Evolutionary conservation across 352 stramenopile species (phyloP).

Genomic region (Thraustotheca clavata): DNA sequence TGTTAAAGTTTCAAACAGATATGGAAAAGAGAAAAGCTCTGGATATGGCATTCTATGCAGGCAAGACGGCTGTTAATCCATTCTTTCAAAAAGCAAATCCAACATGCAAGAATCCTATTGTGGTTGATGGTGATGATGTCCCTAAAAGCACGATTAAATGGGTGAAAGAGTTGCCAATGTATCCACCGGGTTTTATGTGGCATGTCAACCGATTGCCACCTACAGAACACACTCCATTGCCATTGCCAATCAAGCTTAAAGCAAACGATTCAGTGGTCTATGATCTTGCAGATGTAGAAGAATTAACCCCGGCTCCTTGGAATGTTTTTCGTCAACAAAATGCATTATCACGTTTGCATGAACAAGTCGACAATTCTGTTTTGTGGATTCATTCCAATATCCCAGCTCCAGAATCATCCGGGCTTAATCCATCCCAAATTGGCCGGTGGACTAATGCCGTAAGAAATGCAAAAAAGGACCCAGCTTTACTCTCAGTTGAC

Average conservation of each 20-base stretch:
- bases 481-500: constrained; percentile 35
- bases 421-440: background rate
- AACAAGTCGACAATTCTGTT: background rate
- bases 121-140: background rate
- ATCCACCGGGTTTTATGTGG: background rate
- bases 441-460: background rate
- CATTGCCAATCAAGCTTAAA: background rate
- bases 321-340: background rate
- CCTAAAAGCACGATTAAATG: background rate
- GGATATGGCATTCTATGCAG: constrained; percentile 13
- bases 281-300: background rate
- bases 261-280: background rate
- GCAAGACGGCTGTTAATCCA: constrained; percentile 9
- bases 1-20: constrained; percentile 19
- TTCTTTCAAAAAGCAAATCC: constrained; percentile 9
- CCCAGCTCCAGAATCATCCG: background rate
- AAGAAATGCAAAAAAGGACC: background rate
- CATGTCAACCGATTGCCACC: constrained; percentile 15
- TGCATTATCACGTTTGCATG: background rate
- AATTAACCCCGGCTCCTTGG: background rate
- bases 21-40: constrained; percentile 12
- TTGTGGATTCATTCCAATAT: background rate
- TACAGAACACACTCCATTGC: background rate
- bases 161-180: background rate
- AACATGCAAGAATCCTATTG: background rate